phyloP scores from a whole-genome alignment of 1,284 basidiomycete genomes.

The Rhodotorula sp. region DNA sequence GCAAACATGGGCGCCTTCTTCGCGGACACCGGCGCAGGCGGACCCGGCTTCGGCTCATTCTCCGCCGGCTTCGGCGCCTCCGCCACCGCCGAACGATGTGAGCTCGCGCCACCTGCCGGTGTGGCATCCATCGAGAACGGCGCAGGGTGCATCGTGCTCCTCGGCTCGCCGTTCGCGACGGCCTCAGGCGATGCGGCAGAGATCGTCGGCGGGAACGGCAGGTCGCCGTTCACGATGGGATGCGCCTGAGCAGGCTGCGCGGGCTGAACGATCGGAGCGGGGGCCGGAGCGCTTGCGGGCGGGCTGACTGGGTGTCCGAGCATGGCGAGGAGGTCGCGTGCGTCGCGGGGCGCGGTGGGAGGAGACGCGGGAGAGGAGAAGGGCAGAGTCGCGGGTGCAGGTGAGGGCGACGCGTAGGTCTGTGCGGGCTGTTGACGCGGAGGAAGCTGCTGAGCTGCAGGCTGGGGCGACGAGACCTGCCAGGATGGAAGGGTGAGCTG shows the following conservation, averaged over 20 bases:
- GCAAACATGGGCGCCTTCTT: slow-evolving; percentile 18
- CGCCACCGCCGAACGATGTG: background rate
- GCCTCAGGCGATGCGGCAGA: background rate
- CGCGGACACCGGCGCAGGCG: no score
- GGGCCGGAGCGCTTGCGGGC: background rate
- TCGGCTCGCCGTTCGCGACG: background rate
- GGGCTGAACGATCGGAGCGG: background rate
- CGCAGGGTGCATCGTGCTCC: background rate
- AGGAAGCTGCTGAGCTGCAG: background rate
- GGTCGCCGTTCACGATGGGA: background rate
- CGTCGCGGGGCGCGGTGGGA: slow-evolving; percentile 12
- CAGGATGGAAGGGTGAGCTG: background rate
- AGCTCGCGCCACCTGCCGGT: background rate
- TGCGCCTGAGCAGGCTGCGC: background rate
- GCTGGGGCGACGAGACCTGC: slow-evolving; percentile 1
- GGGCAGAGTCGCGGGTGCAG: no score
- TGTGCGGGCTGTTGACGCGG: background rate
- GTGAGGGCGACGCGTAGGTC: background rate
- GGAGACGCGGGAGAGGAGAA: background rate
- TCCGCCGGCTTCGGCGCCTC: background rate
- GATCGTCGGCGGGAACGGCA: background rate
- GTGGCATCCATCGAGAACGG: background rate
- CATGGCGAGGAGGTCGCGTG: slow-evolving; percentile 28
- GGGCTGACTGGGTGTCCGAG: slow-evolving; percentile 11
- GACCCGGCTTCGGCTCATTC: background rate